A percentile compares a stretch with the other conserved stretches of the same genome.
Evolutionary conservation across 768 basidiomycete species (phyloP).

Genomic region (Serendipita sp.): DNA sequence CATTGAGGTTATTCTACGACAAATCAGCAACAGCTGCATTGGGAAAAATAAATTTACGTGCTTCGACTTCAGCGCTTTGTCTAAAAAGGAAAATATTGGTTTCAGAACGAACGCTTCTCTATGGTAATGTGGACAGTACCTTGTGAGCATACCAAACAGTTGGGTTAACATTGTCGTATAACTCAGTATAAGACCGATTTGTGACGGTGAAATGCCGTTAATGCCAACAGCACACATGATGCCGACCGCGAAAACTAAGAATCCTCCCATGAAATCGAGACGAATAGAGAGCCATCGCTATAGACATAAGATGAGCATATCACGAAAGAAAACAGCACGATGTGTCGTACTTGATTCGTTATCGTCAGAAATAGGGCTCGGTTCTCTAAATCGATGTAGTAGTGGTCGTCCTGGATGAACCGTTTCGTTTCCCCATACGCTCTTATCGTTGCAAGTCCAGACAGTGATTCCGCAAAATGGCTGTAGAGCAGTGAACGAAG

Average conservation of each 20-base stretch:
- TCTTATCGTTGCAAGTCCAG: conserved; percentile 53
- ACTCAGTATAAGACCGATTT: conserved; percentile 56
- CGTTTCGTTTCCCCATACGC: conserved; percentile 49
- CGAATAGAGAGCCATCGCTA: conserved; percentile 49
- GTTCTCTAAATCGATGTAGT: conserved; percentile 57
- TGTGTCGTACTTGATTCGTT: conserved; percentile 31
- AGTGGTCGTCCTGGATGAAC: conserved; percentile 48
- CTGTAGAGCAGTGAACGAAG: conserved; percentile 60
- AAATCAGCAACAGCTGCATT: background rate
- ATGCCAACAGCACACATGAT: conserved; percentile 43
- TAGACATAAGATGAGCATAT: background rate
- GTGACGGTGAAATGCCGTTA: conserved; percentile 41
- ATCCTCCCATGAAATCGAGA: conserved; percentile 49
- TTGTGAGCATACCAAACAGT: conserved; percentile 33
- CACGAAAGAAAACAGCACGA: background rate
- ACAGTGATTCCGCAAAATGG: conserved; percentile 61
- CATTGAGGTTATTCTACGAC: conserved; percentile 43
- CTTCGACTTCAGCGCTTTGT: conserved; percentile 50
- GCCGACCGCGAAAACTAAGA: conserved; percentile 46
- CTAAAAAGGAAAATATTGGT: conserved; percentile 13
- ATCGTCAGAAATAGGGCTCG: conserved; percentile 49
- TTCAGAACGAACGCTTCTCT: background rate
- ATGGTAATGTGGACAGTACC: background rate
- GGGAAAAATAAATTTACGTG: conserved; percentile 13
- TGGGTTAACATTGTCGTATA: conserved; percentile 34